Conservation (phyloP, 2,329 filamentous ascomycete species). For the Podosphaera xanthii region DNA sequence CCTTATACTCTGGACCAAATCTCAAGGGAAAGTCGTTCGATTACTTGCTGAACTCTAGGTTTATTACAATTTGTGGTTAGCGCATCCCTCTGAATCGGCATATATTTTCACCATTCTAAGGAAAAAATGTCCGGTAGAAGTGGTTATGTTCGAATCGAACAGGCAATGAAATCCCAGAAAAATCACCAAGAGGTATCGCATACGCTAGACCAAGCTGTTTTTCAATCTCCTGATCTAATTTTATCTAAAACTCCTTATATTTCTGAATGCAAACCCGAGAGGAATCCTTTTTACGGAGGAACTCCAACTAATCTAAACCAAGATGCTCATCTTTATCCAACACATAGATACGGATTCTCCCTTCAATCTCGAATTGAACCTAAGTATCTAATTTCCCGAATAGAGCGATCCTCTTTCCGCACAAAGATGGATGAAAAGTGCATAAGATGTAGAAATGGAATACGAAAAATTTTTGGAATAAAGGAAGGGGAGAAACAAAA, state of each 20-base stretch:
- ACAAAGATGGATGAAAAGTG: conserved; percentile 31
- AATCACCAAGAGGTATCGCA: conserved; percentile 17
- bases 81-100: background rate
- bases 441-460: conserved; percentile 28
- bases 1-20: background rate
- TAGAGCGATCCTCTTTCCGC: conserved; percentile 30
- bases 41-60: background rate
- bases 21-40: too few species aligned
- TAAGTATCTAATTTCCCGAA: conserved; percentile 22
- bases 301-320: conserved; percentile 1
- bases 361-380: conserved; percentile 6
- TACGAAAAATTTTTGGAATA: conserved; percentile 28
- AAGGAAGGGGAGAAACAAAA: conserved; percentile 21
- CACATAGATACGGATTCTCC: conserved; percentile 6
- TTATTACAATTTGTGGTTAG: background rate
- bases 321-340: conserved; percentile 1
- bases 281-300: background rate
- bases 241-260: background rate
- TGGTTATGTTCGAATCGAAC: conserved; percentile 35
- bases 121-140: conserved; percentile 31
- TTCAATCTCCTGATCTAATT: background rate
- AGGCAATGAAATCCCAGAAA: conserved; percentile 15
- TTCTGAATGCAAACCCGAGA: conserved; percentile 1
- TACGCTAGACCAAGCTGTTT: background rate
- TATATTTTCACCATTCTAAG: background rate